Evolutionary conservation across 306 rosid genomes (phyloP), one percentile per base, ranked within the genome.

Genomic region (Lathyrus sativus): DNA sequence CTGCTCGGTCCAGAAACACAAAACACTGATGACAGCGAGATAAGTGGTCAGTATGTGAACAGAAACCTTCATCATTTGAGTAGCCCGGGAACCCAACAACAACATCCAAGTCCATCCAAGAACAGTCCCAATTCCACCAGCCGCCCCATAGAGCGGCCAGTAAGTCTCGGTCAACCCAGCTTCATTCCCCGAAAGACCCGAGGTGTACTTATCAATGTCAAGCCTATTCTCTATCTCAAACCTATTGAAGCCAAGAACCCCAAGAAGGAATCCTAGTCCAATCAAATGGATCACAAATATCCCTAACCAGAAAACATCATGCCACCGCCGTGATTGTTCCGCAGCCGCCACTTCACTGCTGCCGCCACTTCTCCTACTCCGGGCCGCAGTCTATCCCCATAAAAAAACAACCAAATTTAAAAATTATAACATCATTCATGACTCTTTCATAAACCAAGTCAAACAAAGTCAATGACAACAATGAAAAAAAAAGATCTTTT

Each of bases 41-140:
- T 88, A 95, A 11, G 99, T 95, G 44, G 97, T 88, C 76, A 95
- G 80, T 64, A 95, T 84, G 79, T 95, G 99, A 59, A 90, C 92
- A 11, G 92, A 79, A 18, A 95, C 72, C 78, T 95, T 95, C 95
- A 95, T 95, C 88, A 88, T 86, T 51, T 85, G 87, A 77, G 84
- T 85, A 6, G 91, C 91, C 35, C 76, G 81, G 33, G 91, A 95
- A 67, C 96, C 89, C 77, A 90, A 83, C 67, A 90, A 78, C 60
- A 90, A 66, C 85, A 95, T 58, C 99, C 97, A 95, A 82, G 72
- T 77, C 90, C 87, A 85, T 33, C 96, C 99, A 61, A 95, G 89
- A 72, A 80, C 71, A 49, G 89, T 81, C 65, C 99, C 99, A 81
- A 88, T 90, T 41, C 97, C 99, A 24, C 95, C 96, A 7, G 97